Evolutionary conservation across 805 yeast genomes (phyloP).

Genomic region (Zygoascus flipseniorum): DNA sequence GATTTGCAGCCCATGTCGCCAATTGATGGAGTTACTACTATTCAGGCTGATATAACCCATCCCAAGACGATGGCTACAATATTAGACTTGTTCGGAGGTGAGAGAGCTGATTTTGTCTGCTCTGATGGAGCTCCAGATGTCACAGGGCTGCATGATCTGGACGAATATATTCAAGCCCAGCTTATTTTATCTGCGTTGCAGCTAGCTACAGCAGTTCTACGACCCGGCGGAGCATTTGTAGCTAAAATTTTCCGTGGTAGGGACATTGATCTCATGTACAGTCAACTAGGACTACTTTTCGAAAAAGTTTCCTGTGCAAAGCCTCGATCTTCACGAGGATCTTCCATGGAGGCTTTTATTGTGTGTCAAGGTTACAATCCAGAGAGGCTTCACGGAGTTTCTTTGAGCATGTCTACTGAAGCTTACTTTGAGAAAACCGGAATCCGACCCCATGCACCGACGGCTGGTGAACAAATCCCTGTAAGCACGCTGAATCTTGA

Average conservation of each 20-base stretch:
- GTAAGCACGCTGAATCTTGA: constrained; percentile 29
- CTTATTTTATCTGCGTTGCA: constrained; percentile 85
- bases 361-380: constrained; percentile 88
- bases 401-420: constrained; percentile 47
- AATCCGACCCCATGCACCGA: constrained; percentile 4
- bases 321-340: constrained; percentile 91
- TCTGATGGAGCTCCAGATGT: constrained; percentile 99
- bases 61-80: constrained; percentile 78
- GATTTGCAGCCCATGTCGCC: constrained; percentile 98
- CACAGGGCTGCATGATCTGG: constrained; percentile 92
- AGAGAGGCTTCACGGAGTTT: constrained; percentile 11
- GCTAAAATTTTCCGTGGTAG: constrained; percentile 96
- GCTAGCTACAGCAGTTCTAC: constrained; percentile 78
- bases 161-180: constrained; percentile 95
- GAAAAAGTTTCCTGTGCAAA: constrained; percentile 89
- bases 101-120: constrained; percentile 90
- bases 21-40: constrained; percentile 76
- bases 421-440: constrained; percentile 62
- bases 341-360: constrained; percentile 87
- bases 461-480: neutral
- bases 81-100: constrained; percentile 76
- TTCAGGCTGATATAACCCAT: constrained; percentile 97
- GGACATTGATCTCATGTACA: constrained; percentile 86
- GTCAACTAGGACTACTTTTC: constrained; percentile 83
- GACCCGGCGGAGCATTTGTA: constrained; percentile 87